These are phyloP conservation scores for Crucihimalaya himalaica DNA, from an alignment of 345 rosid species.

Conservation along the genomic window DNA sequence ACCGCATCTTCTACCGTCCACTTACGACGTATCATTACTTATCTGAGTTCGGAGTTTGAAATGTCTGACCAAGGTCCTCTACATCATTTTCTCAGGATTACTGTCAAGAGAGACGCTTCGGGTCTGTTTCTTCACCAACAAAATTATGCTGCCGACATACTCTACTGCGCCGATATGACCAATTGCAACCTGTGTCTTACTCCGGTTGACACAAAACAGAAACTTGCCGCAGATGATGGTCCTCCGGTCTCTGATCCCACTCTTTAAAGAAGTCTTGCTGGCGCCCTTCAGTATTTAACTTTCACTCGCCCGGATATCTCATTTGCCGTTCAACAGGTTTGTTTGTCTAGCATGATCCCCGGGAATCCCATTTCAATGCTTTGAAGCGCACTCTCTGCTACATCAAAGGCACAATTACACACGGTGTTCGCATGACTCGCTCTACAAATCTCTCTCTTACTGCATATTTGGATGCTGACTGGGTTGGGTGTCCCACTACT, in stretches of 20 bases:
- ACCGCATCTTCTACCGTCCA: neutral
- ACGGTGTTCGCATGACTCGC: no score
- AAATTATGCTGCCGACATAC: neutral
- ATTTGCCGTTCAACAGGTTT: no score
- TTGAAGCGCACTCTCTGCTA: no score
- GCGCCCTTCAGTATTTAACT: no score
- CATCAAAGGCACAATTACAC: no score
- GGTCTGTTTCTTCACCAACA: neutral
- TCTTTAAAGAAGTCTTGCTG: no score
- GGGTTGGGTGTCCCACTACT: no score
- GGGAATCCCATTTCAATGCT: no score
- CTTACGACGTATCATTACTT: neutral
- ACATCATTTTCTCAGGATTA: neutral
- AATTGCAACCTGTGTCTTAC: neutral
- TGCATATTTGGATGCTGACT: no score
- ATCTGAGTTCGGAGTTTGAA: fast-evolving
- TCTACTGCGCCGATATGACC: fast-evolving
- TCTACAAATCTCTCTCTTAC: no score
- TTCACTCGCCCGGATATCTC: no score
- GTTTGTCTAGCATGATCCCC: no score
- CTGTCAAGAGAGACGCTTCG: fast-evolving
- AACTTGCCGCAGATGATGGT: neutral
- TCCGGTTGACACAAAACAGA: neutral
- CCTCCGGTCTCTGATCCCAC: neutral
- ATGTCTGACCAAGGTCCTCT: neutral